Conservation (phyloP, 208 protist species). For the Wallacemonas sp. region DNA sequence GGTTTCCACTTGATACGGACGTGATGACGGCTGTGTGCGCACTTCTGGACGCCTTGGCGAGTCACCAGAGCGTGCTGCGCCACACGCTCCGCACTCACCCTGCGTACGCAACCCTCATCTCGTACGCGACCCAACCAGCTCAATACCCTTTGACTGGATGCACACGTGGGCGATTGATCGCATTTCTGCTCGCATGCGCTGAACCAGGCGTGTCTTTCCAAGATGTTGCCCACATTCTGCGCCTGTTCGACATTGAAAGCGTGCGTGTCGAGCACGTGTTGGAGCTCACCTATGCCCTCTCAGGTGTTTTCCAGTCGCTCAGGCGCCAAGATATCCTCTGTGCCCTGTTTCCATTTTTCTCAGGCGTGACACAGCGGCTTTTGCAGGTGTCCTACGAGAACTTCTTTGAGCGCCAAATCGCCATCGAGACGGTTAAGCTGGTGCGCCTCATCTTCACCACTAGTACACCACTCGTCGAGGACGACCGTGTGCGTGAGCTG, state of each 20-base stretch:
- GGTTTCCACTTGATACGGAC: conserved; percentile 60
- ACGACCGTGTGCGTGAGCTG: conserved; percentile 27
- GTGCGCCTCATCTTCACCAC: conserved; percentile 47
- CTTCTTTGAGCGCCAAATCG: conserved; percentile 39
- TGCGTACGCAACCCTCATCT: background rate
- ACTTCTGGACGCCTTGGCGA: conserved; percentile 49
- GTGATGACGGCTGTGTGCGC: conserved; percentile 35
- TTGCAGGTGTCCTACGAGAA: conserved; percentile 16
- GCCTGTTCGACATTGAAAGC: background rate
- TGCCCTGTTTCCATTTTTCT: conserved; percentile 25
- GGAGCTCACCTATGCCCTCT: conserved; percentile 25
- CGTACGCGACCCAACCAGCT: conserved; percentile 6
- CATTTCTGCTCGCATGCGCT: conserved; percentile 38
- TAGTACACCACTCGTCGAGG: conserved; percentile 36
- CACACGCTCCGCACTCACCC: conserved; percentile 1
- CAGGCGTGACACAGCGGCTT: conserved; percentile 19
- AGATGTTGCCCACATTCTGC: background rate
- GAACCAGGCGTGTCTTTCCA: background rate
- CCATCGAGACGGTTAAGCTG: conserved; percentile 32
- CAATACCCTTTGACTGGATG: conserved; percentile 23
- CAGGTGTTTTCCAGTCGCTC: conserved; percentile 50
- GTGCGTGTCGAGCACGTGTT: conserved; percentile 27
- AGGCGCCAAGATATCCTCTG: conserved; percentile 37
- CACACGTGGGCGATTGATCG: conserved; percentile 42
- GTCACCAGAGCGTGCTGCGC: conserved; percentile 34